These are phyloP conservation scores for Yarrowia sp. DNA, from an alignment of 805 yeast species.

Conservation along the genomic window DNA sequence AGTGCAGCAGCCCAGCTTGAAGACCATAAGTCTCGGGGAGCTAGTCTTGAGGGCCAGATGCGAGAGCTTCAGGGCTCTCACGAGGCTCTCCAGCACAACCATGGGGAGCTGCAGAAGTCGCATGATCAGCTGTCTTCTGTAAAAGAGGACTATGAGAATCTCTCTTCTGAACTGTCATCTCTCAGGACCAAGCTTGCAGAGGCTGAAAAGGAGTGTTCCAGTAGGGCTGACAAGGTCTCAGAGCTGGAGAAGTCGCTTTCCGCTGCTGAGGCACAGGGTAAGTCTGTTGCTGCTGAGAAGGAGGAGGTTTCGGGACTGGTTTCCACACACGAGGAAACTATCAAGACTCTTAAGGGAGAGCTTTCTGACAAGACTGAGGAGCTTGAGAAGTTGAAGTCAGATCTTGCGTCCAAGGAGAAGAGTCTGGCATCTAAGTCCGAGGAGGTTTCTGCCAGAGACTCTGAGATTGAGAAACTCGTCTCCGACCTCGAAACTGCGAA, in stretches of 20 bases:
- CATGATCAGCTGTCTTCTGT: constrained; percentile 27
- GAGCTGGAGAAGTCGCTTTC: constrained; percentile 7
- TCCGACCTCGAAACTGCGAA: constrained; percentile 27
- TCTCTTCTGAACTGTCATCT: constrained; percentile 27
- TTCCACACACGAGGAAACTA: background rate
- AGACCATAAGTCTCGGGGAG: constrained; percentile 30
- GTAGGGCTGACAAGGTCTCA: background rate
- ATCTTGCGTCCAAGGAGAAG: background rate
- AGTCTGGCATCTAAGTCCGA: constrained; percentile 7
- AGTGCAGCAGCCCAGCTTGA: constrained; percentile 41
- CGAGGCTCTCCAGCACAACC: background rate
- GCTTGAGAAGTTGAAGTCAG: background rate
- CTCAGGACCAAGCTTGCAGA: constrained; percentile 32
- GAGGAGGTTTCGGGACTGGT: background rate
- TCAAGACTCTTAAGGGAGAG: background rate
- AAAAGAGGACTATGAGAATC: constrained; percentile 27
- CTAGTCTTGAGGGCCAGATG: background rate
- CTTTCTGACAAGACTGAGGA: background rate
- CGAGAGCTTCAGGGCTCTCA: constrained; percentile 5
- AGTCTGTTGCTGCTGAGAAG: constrained; percentile 2
- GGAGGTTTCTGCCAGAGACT: constrained; percentile 40
- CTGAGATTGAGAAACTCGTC: constrained; percentile 42
- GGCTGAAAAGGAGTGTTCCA: constrained; percentile 1
- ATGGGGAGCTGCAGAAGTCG: background rate
- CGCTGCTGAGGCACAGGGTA: background rate